Evolutionary conservation across 768 basidiomycete species (phyloP), one percentile per base, ranked within the genome.

Genomic region (Suillus lakei): DNA sequence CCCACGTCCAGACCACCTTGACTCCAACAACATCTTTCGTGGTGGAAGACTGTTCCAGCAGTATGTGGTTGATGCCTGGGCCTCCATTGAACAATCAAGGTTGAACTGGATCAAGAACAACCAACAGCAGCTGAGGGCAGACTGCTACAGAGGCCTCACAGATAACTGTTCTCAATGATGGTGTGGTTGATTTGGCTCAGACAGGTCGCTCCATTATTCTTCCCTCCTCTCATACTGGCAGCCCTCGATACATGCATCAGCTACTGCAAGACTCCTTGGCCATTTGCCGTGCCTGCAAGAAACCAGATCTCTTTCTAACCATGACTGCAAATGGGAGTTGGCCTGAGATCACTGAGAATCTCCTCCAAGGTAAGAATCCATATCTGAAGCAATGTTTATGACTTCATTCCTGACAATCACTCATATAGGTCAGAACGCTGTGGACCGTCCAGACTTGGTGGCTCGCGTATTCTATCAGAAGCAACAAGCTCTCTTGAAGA

Each of bases 401-500:
- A 44, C 21, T 39, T 43, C 9, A 54, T 59, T 16, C n/a, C 18
- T 59, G 13, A 51, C 18, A 16, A 28, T 32, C 5, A n/a, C 2
- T 44, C 3, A 8, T 1, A 21, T 21, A 72, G 67, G 75, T 0
- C 82, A 86, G 64, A 71, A 69, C 2, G 62, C 80, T 12, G 61
- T 76, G 13, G 82, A 86, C 67, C 68, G 81, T 2, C 86, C 86
- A n/a, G 84, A 87, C 64, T 64, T 87, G 61, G 78, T 85, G 0
- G 72, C 78, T 1, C 68, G 78, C 0, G 81, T 88, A 1, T 87
- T 89, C 66, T 53, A 80, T 18, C 44, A 73, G 51, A 85, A 86
- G 70, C 78, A 77, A 48, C 65, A 78, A 12, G 78, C 73, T 0
- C 58, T 84, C 1, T 23, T 84, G 0, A 63, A 79, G 2, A 73